A percentile compares a stretch with the other conserved stretches of the same genome.
These are phyloP conservation scores for Xylaria sp. DNA, from an alignment of 2,329 filamentous ascomycete genomes.

Conservation along the genomic window DNA sequence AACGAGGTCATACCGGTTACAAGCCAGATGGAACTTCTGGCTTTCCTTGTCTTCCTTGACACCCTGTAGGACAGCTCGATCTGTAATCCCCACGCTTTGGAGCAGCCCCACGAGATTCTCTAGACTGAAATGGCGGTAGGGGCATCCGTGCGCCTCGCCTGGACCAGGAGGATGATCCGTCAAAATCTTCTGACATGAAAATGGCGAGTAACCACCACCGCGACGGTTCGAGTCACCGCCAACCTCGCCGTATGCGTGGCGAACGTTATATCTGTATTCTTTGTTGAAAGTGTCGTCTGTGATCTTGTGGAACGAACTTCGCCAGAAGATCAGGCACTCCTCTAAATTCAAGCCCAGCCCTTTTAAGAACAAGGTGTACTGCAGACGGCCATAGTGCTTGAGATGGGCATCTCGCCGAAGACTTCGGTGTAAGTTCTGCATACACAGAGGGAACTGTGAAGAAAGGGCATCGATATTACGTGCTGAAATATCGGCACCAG, in stretches of 20 bases:
- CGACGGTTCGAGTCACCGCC: conserved; percentile 86
- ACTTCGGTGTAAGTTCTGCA: conserved; percentile 83
- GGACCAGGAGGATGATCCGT: conserved; percentile 81
- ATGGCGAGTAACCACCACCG: conserved; percentile 81
- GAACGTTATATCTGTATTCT: conserved; percentile 93
- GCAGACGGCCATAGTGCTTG: conserved; percentile 87
- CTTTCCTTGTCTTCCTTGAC: conserved; percentile 86
- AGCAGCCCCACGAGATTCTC: conserved; percentile 79
- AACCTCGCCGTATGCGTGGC: conserved; percentile 92
- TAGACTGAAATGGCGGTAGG: conserved; percentile 83
- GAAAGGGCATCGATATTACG: conserved; percentile 74
- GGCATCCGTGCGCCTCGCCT: conserved; percentile 91
- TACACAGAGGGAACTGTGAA: conserved; percentile 83
- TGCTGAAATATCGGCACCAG: conserved; percentile 70
- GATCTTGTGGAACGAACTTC: conserved; percentile 74
- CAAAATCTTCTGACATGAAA: conserved; percentile 91
- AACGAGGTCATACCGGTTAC: conserved; percentile 63
- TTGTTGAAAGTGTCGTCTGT: conserved; percentile 96
- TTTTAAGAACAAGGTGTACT: conserved; percentile 96
- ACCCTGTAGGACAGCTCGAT: conserved; percentile 69
- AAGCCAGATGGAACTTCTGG: conserved; percentile 89
- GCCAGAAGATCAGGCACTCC: conserved; percentile 89
- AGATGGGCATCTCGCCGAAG: conserved; percentile 84
- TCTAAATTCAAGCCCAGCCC: conserved; percentile 90
- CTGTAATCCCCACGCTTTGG: conserved; percentile 71